phyloP scores from a whole-genome alignment of 164 flowering plant species.

The Hamamelis virginiana region DNA sequence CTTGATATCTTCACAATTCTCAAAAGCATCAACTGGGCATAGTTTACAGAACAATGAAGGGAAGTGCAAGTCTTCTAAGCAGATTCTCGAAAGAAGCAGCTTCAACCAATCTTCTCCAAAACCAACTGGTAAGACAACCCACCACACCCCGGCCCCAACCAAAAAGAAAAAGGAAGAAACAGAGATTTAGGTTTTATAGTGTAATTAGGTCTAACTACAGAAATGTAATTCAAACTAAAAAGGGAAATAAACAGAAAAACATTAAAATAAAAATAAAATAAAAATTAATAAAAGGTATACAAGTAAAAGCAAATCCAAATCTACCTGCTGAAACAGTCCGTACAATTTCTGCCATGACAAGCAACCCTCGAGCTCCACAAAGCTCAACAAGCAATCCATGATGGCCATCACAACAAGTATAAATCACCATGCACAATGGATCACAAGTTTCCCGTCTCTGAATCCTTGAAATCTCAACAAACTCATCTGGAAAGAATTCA shows the following conservation, averaged over 20 bases:
- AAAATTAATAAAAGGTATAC: background rate
- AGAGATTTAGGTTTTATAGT: background rate
- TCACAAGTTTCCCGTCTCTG: slow-evolving; percentile 47
- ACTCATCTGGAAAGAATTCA: slow-evolving; percentile 46
- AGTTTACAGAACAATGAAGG: slow-evolving; percentile 36
- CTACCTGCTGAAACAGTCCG: slow-evolving; percentile 58
- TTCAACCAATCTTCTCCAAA: slow-evolving; percentile 71
- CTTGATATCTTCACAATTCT: slow-evolving; percentile 5
- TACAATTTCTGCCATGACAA: slow-evolving; percentile 47
- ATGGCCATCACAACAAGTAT: slow-evolving; percentile 46
- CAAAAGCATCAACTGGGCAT: slow-evolving; percentile 8
- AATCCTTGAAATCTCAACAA: slow-evolving; percentile 43
- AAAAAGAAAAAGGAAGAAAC: slow-evolving; percentile 6
- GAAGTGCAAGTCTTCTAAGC: slow-evolving; percentile 54
- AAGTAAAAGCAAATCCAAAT: background rate
- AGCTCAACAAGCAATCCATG: slow-evolving; percentile 33
- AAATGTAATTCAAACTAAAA: too few species aligned
- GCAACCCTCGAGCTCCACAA: slow-evolving; percentile 47
- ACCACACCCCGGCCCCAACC: too few species aligned
- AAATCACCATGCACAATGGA: slow-evolving; percentile 70
- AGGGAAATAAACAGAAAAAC: too few species aligned
- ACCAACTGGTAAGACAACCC: slow-evolving; percentile 42
- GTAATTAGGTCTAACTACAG: background rate
- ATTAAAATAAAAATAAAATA: background rate
- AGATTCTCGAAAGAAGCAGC: slow-evolving; percentile 58